These are phyloP conservation scores for Avena atlantica DNA, from an alignment of 176 grass and related monocot genomes.

Conservation along the genomic window DNA sequence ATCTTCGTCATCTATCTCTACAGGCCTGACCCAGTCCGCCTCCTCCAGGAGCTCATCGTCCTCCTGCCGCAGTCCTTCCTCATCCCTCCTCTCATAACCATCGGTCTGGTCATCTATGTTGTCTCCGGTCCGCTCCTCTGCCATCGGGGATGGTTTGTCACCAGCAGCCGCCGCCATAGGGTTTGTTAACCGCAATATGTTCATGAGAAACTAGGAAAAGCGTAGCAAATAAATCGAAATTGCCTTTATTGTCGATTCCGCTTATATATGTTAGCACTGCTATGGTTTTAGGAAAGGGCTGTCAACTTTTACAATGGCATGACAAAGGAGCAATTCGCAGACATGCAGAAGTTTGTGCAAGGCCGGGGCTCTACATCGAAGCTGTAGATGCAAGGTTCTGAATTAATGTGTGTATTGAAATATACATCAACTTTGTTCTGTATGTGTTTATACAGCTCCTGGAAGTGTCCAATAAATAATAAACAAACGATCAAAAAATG, in stretches of 20 bases:
- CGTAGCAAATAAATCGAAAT: background rate
- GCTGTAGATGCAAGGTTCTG: conserved; percentile 49
- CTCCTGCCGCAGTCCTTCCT: too few species aligned
- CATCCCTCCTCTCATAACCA: too few species aligned
- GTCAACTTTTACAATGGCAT: conserved; percentile 78
- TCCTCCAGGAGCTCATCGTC: too few species aligned
- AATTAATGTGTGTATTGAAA: background rate
- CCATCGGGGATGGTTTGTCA: too few species aligned
- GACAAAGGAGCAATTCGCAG: conserved; percentile 84
- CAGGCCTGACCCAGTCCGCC: too few species aligned
- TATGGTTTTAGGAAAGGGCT: conserved; percentile 70
- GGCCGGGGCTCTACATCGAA: conserved; percentile 73
- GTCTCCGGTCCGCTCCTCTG: too few species aligned
- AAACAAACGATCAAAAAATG: too few species aligned
- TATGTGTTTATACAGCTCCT: conserved; percentile 3
- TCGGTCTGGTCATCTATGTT: too few species aligned
- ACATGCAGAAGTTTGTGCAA: conserved; percentile 87
- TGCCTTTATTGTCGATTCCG: background rate
- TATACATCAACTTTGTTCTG: background rate
- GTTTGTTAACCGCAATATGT: background rate
- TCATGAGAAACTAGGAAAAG: background rate
- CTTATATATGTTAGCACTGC: conserved; percentile 30
- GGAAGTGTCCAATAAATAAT: too few species aligned
- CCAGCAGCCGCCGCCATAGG: too few species aligned
- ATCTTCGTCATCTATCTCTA: too few species aligned